Base-by-base conservation (phyloP, 164 flowering plant species). In the Houttuynia cordata region DNA sequence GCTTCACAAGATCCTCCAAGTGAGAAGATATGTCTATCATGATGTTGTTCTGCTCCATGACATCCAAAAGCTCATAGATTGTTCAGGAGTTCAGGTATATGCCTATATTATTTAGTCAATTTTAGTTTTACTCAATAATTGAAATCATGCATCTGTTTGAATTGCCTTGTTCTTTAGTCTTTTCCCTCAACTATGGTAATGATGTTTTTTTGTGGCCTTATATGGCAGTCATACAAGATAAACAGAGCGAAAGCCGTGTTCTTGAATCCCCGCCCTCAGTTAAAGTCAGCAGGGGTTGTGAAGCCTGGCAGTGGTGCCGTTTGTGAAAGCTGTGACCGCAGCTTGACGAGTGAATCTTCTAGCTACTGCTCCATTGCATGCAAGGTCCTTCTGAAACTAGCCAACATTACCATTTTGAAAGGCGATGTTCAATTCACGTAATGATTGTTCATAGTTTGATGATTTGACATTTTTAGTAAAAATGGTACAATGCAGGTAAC, bases 291-390 rank as follows among this genome's bases (percentile, higher is more conserved):
- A 7, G 49, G 3, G 49, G 49, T 17, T 2, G 58, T 81, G 0
- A 83, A 79, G 65, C 39, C 74, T 10, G 81, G 74, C 54, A 58
- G 66, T 8, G 92, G 83, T 10, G 67, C 76, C 13, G 47, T 70
- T 14, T 87, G 94, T 70, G 73, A 74, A 69, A 76, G 77, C 37
- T 86, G 90, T 59, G 74, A 80, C 40, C 80, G 88, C 70, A 72
- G 70, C 66, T 71, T 86, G 7, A 75, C 76, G 49, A 45, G 49
- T 45, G 91, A 87, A 51, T 53, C 83, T 0, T 80, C 78, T 73
- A 80, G 81, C 18, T 84, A 79, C 59, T 87, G 91, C 66, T 87
- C 88, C 23, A 78, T 87, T 8, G 85, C 83, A 0, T 87, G 94
- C 83, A 83, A 84, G 82, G 94, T 45, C 13, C 13, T 41, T 41